phyloP scores from a whole-genome alignment of 208 protist genomes.

The Acanthamoeba quina region DNA sequence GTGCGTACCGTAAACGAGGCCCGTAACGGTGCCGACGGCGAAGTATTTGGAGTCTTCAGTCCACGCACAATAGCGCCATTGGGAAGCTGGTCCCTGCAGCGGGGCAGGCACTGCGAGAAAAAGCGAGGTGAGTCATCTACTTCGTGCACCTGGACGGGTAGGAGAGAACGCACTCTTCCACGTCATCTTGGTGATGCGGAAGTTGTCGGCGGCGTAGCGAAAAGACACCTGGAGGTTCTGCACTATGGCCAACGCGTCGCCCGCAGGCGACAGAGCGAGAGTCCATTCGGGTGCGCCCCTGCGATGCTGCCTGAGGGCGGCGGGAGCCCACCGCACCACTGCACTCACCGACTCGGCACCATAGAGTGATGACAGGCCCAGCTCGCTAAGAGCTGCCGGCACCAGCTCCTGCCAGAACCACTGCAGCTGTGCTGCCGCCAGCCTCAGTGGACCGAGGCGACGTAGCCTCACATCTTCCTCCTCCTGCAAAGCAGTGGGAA shows the following conservation, averaged over 20 bases:
- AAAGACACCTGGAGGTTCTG: constrained; percentile 58
- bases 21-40: constrained; percentile 24
- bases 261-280: background rate
- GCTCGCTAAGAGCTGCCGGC: background rate
- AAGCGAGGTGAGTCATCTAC: background rate
- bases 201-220: constrained; percentile 69
- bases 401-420: background rate
- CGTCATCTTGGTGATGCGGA: constrained; percentile 52
- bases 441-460: background rate
- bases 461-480: background rate
- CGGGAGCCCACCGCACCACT: constrained; percentile 14
- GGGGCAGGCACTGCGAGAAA: background rate
- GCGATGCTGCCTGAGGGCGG: constrained; percentile 12
- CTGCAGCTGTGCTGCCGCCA: background rate
- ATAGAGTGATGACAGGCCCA: background rate
- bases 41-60: constrained; percentile 19
- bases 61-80: constrained; percentile 64
- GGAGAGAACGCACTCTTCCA: constrained; percentile 3
- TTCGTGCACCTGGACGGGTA: no score
- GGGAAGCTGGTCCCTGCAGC: background rate
- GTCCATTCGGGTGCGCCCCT: constrained; percentile 14
- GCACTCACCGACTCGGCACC: constrained; percentile 25
- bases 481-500: background rate
- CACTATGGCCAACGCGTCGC: constrained; percentile 45
- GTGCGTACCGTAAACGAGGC: background rate